phyloP scores from a whole-genome alignment of 2,329 filamentous ascomycete species.

The Hypoxylon sp. region DNA sequence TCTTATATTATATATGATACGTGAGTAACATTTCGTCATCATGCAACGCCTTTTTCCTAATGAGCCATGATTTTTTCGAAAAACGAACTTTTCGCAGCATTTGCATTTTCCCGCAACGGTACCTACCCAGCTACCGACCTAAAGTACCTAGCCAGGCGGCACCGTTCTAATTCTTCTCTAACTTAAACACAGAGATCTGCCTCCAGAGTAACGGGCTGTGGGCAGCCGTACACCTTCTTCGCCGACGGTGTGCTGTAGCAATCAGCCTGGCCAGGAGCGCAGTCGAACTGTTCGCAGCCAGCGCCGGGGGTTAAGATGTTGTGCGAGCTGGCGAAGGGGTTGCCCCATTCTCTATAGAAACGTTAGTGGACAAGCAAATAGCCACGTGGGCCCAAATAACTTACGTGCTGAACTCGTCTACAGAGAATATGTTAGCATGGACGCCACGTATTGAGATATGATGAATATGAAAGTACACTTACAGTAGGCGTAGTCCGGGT shows the following conservation, averaged over 20 bases:
- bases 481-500: constrained; percentile 60
- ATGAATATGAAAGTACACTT: constrained; percentile 41
- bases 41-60: not conserved
- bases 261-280: constrained; percentile 53
- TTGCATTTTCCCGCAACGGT: not conserved
- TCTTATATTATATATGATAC: not conserved
- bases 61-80: too few species aligned
- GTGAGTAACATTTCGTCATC: not conserved
- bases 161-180: not conserved
- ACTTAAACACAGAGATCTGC: constrained; percentile 51
- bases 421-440: constrained; percentile 23
- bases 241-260: constrained; percentile 59
- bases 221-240: constrained; percentile 61
- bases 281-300: constrained; percentile 59
- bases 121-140: too few species aligned
- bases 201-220: constrained; percentile 57
- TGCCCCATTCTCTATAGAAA: constrained; percentile 54
- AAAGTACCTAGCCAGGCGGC: not conserved
- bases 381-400: constrained; percentile 24
- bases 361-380: constrained; percentile 26
- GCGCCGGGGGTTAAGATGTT: constrained; percentile 57
- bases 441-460: not conserved
- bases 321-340: constrained; percentile 57
- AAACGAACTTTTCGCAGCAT: not conserved
- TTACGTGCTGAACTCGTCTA: constrained; percentile 59